These are phyloP conservation scores for Zizania palustris DNA, from an alignment of 202 grass and related monocot species.

Conservation along the genomic window DNA sequence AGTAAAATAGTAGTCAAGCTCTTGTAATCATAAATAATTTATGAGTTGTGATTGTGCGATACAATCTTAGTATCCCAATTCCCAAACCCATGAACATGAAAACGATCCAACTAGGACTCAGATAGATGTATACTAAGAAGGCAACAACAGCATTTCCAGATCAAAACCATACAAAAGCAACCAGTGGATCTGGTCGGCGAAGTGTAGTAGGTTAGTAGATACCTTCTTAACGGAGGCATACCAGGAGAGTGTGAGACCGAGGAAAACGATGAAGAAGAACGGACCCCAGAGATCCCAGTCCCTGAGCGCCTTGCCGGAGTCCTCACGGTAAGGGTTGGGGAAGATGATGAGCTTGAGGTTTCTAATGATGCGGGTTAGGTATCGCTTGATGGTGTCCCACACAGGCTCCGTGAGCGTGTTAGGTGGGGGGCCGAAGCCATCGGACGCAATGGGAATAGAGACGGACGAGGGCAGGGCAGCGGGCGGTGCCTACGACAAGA, in stretches of 20 bases:
- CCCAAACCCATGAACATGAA: not conserved
- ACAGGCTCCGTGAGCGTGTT: conserved; percentile 92
- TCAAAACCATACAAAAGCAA: not conserved
- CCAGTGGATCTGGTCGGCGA: conserved; percentile 27
- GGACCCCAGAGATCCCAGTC: conserved; percentile 98
- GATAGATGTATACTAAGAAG: not conserved
- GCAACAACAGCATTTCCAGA: not conserved
- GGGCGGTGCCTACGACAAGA: not conserved
- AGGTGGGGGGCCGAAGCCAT: conserved; percentile 54
- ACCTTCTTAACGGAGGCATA: conserved; percentile 42
- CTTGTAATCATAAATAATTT: not conserved
- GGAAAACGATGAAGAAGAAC: conserved; percentile 58
- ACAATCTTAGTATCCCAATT: not conserved
- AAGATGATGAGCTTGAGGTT: conserved; percentile 95
- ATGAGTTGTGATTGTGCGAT: not conserved
- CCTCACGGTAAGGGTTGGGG: conserved; percentile 89
- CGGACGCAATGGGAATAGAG: conserved; percentile 40
- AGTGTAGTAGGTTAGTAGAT: not conserved
- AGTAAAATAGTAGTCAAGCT: not conserved
- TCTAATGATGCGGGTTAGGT: conserved; percentile 79
- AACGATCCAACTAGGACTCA: not conserved
- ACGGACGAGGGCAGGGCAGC: not conserved
- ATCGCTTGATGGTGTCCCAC: conserved; percentile 85
- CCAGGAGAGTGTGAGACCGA: too few species aligned
- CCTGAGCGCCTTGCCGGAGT: conserved; percentile 89